Evolutionary conservation across 441 rosid species (phyloP), one percentile per base, ranked within the genome.

Genomic region (Corymbia citriodora): DNA sequence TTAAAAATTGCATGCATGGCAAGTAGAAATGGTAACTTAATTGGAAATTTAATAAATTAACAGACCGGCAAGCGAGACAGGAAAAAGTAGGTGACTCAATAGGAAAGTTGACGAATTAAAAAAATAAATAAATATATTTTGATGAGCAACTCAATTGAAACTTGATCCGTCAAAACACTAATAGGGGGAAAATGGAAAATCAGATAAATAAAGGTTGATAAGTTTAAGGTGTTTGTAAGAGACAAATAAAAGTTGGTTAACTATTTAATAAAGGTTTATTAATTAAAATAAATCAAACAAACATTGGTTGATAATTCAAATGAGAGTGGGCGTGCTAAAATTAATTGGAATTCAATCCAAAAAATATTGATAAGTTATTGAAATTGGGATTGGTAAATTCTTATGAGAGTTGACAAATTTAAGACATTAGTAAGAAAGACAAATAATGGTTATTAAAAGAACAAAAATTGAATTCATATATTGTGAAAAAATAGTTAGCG

Each of bases 21-120:
- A 61, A 29, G 33, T 61, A 16, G 12, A 61, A 61, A 61, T 29
- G 29, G 17, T 61, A 61, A 61, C 17, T 61, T 61, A 61, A 29
- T 29, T 27, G 70, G 12, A 61, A 61, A 61, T 15, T 61, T 61
- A 31, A 31, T 27, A 61, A 61, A 0, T 61, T 59, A 59, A 59
- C 2, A 2, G 61, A 27, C 9, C 3, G 27, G 61, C 21, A 57
- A 57, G 61, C 4, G 21, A 57, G 27, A 10, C 9, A 25, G 19
- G 1, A 18, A 57, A 57, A 10, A 59, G 2, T 53, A 14, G 68
- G 31, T 61, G 27, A 61, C 31, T 27, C 16, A 61, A 27, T 2
- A 61, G 0, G 16, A n/a, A 61, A 61, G 31, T 61, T 61, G 68
- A n/a, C 8, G 0, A 61, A 5, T 61, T 59, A 0, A 25, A 23